Evolutionary conservation across 2,329 filamentous ascomycete genomes (phyloP), one percentile per base, ranked within the genome.

Genomic region (Penicillium sp.): DNA sequence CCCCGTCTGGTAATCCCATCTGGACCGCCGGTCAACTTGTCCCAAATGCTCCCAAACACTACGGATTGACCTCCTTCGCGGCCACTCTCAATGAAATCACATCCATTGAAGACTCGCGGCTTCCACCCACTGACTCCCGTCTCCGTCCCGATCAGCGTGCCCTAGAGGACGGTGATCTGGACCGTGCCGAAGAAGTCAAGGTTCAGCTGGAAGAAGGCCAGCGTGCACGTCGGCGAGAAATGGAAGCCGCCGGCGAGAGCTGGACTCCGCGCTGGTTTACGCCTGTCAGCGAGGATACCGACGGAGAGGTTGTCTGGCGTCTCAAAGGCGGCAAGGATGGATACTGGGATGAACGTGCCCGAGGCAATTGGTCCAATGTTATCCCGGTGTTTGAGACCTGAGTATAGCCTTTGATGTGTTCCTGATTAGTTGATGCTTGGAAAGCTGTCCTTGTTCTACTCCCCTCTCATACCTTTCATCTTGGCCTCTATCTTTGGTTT

Each of bases 31-130:
- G 91, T 1, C 72, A 84, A 5, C 83, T 98, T 8, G 92, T 97
- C 5, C 86, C 91, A 5, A 89, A 93, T 57, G 84, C 92, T 0
- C 77, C 86, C 1, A 89, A 89, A 67, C 89, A 90, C 35, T 99
- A 96, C 74, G 95, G 95, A 5, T 83, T 96, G 70, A 96, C 95
- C 0, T 80, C 84, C 0, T 99, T 98, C 70, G 92, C 93, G 0
- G 93, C 91, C 0, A 77, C 83, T 1, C 82, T 99, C 45, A 99
- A 99, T 67, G 91, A 99, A 75, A 82, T 96, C 59, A 98, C 95
- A 0, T 68, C 83, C 0, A 80, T 96, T 6, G 95, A 99, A 73
- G 80, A 87, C 56, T 85, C 81, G 4, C 87, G 86, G 57, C 76
- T 97, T 16, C 88, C 95, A 3, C 83, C 86, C 0, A 98, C 93